Base-by-base conservation (phyloP, 768 basidiomycete genomes). In the Termitomyces sp. region DNA sequence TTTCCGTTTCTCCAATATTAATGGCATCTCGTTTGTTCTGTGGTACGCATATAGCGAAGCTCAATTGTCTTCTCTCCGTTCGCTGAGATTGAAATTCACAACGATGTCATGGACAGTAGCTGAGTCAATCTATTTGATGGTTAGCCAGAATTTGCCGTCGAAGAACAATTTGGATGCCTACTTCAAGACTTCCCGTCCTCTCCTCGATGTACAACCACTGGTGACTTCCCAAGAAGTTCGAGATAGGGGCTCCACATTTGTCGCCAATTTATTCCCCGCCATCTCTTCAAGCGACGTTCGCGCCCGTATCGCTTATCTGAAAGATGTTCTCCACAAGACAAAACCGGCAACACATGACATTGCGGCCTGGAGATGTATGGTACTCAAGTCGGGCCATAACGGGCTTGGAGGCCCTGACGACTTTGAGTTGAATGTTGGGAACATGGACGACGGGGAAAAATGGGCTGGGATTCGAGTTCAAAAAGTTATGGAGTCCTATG, bases 291-390 rank as follows among this genome's bases (percentile, higher is more conserved):
- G 74, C 5, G 80, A 82, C 54, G 89, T 84, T 3, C 74, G 71
- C 50, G 69, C 72, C 26, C 76, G 76, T 39, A 70, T 82, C 41
- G 73, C 77, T 32, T 78, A 88, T 60, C 68, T 87, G 42, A 80
- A 79, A 59, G 68, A 82, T 55, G 79, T 86, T 42, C 68, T 84
- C 1, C 88, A 90, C 64, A 77, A 74, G 5, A 60, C 75, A 36
- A 82, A 79, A 42, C 82, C 79, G 12, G 86, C 87, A 0, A 75
- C 84, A 12, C 87, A 91, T 61, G 85, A 89, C 65, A 88, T 94
- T 44, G 75, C 79, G 39, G 92, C 90, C 5, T 94, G 87, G 86
- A 76, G 92, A 34, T 86, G 83, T 64, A 89, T 94, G 86, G 77
- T 78, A 0, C 70, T 88, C 55, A 90, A 85, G 68, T 64, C 74